These are phyloP conservation scores for Syzygium syzygioides DNA, from an alignment of 441 rosid species.

Conservation along the genomic window DNA sequence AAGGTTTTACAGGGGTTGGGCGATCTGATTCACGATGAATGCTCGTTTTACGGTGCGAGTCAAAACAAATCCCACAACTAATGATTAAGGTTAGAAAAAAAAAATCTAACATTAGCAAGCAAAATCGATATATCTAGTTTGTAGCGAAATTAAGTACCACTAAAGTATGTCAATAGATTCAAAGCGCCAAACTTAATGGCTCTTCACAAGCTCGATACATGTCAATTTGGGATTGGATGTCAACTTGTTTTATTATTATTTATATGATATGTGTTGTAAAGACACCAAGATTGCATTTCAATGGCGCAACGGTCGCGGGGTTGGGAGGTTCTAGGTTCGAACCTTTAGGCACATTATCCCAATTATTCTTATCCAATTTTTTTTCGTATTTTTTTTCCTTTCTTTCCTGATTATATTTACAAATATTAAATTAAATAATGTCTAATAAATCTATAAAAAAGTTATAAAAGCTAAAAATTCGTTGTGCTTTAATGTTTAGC, in stretches of 20 bases:
- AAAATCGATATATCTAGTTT: neutral
- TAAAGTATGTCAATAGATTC: neutral
- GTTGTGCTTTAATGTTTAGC: neutral
- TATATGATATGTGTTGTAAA: too few relatives aligned
- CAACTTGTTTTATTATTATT: accelerated
- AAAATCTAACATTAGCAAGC: neutral
- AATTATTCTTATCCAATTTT: too few relatives aligned
- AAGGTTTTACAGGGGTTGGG: neutral
- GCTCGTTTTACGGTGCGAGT: neutral
- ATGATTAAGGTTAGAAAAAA: neutral
- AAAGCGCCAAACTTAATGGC: neutral
- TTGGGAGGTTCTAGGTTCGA: neutral
- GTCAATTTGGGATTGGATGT: neutral
- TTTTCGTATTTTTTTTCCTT: neutral
- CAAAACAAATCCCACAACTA: neutral
- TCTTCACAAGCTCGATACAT: neutral
- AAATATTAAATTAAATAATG: too few relatives aligned
- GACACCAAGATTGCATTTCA: neutral
- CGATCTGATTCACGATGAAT: neutral
- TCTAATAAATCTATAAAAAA: neutral
- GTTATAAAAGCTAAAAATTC: neutral
- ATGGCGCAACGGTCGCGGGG: neutral
- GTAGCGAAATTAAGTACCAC: neutral
- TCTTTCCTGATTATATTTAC: neutral
- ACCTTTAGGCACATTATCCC: neutral